Base-by-base conservation (phyloP, 768 basidiomycete genomes). In the Suillus paluster region DNA sequence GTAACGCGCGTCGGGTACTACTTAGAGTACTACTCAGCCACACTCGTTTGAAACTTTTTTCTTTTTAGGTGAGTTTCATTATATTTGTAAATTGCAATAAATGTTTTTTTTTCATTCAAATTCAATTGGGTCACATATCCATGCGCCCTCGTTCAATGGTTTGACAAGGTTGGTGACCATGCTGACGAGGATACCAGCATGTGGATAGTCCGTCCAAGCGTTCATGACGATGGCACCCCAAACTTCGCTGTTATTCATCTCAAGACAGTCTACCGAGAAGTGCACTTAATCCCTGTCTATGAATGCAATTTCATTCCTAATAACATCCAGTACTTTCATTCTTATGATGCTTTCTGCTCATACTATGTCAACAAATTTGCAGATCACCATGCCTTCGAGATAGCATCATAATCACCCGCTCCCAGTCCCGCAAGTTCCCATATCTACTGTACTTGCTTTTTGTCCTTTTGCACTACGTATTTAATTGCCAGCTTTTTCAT, bases 361-460 rank as follows among this genome's bases (percentile, higher is more conserved):
- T 63, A 9, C 36, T 54, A 63, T 39, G 48, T 63, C 17, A 63
- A 63, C 45, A 62, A 62, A 34, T 63, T 19, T 59, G 48, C 38
- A 10, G 62, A 77, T 57, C 67, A 76, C 44, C 76, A 77, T 30
- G 30, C 30, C 30, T 30, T 30, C 30, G 30, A 30, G 30, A 30
- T 30, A 30, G 30, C 30, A 30, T 30, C 30, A 30, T 30, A 30
- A 30, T 30, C 30, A 30, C 30, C 30, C 6, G 30, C 30, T 30
- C 30, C 30, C 30, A 30, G 30, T 30, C 30, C 30, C 30, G 30
- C 30, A 30, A 30, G 30, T 30, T 30, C 30, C 30, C 30, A 30
- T 30, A 30, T 30, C 30, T 30, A 30, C 30, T 30, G 30, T 30
- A 30, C 30, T 30, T 30, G 30, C 30, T 30, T 30, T 30, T 30